Conservation (phyloP, 345 rosid genomes). For the Triadica sebifera region DNA sequence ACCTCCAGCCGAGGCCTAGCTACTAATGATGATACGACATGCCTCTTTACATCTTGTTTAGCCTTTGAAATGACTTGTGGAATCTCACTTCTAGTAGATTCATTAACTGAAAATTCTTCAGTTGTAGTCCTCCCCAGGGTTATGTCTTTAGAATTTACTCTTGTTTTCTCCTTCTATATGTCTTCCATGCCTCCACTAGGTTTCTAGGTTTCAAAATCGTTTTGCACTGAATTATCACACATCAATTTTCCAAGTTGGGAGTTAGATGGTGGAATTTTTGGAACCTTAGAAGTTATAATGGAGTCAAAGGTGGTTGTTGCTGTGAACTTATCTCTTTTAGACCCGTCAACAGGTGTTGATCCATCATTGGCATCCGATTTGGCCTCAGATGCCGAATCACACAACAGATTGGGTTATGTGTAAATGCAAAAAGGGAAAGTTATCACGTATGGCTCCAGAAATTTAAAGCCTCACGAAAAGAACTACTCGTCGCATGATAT, state of each 20-base stretch:
- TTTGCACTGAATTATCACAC: conserved; percentile 16
- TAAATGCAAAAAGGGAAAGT: no score
- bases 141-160: conserved; percentile 22
- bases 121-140: conserved; percentile 15
- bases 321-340: conserved; percentile 36
- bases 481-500: no score
- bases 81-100: conserved; percentile 24
- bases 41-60: conserved; percentile 40
- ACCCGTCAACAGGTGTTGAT: conserved; percentile 26
- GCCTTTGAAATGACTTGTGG: conserved; percentile 26
- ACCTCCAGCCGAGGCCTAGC: conserved; percentile 56
- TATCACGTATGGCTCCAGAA: no score
- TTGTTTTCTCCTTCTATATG: conserved; percentile 21
- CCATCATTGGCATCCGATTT: conserved; percentile 33
- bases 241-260: conserved; percentile 15
- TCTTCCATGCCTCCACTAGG: conserved; percentile 28
- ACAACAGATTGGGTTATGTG: no score
- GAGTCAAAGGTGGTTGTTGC: conserved; percentile 26
- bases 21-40: conserved; percentile 29
- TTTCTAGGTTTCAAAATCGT: conserved; percentile 26
- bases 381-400: conserved; percentile 29
- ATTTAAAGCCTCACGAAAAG: no score
- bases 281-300: conserved; percentile 19
- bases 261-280: conserved; percentile 16
- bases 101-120: conserved; percentile 21